These are phyloP conservation scores for Fraxinus latifolia DNA, from an alignment of 305 asterid species.

Conservation along the genomic window DNA sequence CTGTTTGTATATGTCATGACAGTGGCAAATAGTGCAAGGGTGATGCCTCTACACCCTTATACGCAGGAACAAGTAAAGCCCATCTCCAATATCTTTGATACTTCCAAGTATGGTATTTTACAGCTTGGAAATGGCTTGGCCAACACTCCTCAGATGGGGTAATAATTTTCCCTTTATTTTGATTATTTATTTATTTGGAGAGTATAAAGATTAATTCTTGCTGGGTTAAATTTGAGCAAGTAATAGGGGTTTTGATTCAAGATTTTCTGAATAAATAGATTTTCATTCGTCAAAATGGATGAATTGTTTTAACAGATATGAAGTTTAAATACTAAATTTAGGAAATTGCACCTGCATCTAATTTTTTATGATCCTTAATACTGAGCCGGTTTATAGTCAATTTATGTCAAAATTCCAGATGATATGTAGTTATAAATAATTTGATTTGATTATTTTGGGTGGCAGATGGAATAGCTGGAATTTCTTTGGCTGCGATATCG, in stretches of 20 bases:
- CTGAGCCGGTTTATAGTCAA: conserved; percentile 3
- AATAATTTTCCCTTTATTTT: conserved; percentile 10
- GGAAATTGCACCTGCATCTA: background rate
- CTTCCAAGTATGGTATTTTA: conserved; percentile 77
- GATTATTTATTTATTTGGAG: background rate
- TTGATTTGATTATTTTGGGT: conserved; percentile 22
- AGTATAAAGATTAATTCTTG: background rate
- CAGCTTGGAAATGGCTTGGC: conserved; percentile 86
- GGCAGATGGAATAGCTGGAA: conserved; percentile 88
- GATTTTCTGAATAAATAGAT: background rate
- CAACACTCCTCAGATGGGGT: conserved; percentile 96
- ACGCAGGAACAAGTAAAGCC: conserved; percentile 38
- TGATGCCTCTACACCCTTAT: conserved; percentile 57
- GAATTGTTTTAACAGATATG: background rate
- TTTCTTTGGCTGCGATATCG: conserved; percentile 73
- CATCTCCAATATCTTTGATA: conserved; percentile 55
- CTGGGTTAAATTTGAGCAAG: background rate
- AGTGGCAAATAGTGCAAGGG: conserved; percentile 33
- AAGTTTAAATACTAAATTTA: background rate
- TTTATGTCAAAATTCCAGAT: background rate
- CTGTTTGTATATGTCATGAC: conserved; percentile 35
- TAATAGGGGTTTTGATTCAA: conserved; percentile 1
- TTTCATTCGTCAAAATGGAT: background rate
- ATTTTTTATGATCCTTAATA: background rate
- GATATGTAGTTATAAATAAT: conserved; percentile 8